These are phyloP conservation scores for Linum trigynum DNA, from an alignment of 345 rosid genomes.

Conservation along the genomic window DNA sequence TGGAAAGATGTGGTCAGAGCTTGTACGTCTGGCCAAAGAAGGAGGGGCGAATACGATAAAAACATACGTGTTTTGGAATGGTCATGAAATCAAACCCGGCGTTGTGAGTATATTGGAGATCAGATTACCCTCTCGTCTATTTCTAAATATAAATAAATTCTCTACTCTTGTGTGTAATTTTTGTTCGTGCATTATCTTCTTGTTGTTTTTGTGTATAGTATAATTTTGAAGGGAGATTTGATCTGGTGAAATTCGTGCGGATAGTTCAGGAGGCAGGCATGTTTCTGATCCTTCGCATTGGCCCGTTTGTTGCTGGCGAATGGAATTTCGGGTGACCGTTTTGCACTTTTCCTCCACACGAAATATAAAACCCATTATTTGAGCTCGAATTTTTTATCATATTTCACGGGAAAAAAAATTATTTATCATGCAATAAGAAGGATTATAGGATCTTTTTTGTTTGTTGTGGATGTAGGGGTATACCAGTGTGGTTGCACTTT, in stretches of 20 bases:
- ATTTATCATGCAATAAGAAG: not conserved
- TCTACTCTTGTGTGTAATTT: not conserved
- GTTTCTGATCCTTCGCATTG: conserved; percentile 86
- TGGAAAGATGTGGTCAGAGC: conserved; percentile 78
- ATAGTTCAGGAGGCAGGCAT: conserved; percentile 76
- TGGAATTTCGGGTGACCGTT: conserved; percentile 70
- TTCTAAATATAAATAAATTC: not conserved
- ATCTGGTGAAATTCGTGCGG: conserved; percentile 84
- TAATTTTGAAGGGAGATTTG: conserved; percentile 65
- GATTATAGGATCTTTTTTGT: not conserved
- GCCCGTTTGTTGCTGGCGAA: conserved; percentile 91
- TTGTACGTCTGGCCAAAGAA: conserved; percentile 72
- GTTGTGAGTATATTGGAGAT: conserved; percentile 30
- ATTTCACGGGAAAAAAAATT: not conserved
- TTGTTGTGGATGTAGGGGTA: not conserved
- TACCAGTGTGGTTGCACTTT: conserved; percentile 3
- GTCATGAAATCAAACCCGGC: conserved; percentile 68
- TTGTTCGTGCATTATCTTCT: not conserved
- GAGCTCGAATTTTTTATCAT: too few relatives aligned
- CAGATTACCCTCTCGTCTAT: not conserved
- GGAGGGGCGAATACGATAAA: conserved; percentile 78
- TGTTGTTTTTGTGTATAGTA: conserved; percentile 35
- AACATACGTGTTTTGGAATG: conserved; percentile 94
- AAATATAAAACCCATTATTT: too few relatives aligned
- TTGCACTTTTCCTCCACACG: not conserved